These are phyloP conservation scores for Grosmannia clavigera DNA, from an alignment of 2,329 filamentous ascomycete genomes.

Conservation along the genomic window DNA sequence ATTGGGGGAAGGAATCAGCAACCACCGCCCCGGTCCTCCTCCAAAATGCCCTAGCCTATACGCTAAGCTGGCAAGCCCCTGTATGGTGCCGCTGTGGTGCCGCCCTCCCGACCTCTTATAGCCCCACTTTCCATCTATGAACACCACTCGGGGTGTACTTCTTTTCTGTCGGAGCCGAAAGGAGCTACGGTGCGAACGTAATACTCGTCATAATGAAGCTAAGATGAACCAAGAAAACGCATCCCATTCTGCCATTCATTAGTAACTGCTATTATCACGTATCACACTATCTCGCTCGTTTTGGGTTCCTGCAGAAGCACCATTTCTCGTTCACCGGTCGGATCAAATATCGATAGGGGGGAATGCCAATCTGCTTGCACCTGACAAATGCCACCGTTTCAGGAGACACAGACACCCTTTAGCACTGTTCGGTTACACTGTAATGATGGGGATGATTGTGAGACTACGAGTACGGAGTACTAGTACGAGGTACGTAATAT, in stretches of 20 bases:
- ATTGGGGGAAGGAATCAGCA: too few species aligned
- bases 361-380: background rate
- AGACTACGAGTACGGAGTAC: too few species aligned
- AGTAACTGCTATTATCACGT: too few species aligned
- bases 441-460: too few species aligned
- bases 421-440: too few species aligned
- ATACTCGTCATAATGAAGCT: background rate
- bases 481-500: too few species aligned
- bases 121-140: background rate
- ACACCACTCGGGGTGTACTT: background rate
- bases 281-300: background rate
- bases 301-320: background rate
- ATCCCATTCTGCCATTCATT: background rate
- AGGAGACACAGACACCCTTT: too few species aligned
- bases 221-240: background rate
- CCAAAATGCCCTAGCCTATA: background rate
- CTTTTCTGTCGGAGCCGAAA: background rate
- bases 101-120: background rate
- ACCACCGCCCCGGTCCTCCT: too few species aligned
- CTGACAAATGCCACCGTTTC: too few species aligned
- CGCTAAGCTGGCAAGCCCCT: background rate
- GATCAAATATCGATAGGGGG: background rate
- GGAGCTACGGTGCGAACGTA: background rate
- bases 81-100: background rate
- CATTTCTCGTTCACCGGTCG: background rate